These are phyloP conservation scores for Vicia faba DNA, from an alignment of 306 rosid genomes.

Conservation along the genomic window DNA sequence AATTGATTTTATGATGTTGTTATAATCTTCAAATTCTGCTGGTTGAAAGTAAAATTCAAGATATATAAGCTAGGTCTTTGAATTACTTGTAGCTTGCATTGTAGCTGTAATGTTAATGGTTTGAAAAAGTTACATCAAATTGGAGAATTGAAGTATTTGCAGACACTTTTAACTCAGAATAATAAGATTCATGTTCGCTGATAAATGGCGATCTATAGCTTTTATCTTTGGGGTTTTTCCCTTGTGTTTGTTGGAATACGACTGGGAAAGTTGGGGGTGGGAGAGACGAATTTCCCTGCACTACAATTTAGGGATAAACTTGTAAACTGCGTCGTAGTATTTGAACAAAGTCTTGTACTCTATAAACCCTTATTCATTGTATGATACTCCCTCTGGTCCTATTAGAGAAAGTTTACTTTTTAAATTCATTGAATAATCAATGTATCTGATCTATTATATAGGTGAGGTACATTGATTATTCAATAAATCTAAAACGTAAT, in stretches of 20 bases:
- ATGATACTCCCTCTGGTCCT: too few species aligned
- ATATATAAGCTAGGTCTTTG: conserved; percentile 11
- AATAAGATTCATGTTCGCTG: not conserved
- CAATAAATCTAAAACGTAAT: too few species aligned
- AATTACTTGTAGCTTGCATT: not conserved
- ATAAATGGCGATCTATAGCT: not conserved
- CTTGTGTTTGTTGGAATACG: not conserved
- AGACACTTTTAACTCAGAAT: conserved; percentile 12
- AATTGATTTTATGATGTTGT: not conserved
- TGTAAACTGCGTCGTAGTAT: not conserved
- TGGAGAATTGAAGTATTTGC: conserved; percentile 17
- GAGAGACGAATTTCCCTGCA: not conserved
- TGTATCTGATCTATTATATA: too few species aligned
- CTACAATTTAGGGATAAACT: not conserved
- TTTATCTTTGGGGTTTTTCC: not conserved
- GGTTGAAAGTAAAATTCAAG: conserved; percentile 18
- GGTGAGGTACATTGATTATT: too few species aligned
- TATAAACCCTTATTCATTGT: not conserved
- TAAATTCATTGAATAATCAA: too few species aligned
- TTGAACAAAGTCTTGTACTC: not conserved
- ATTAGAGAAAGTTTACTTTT: too few species aligned
- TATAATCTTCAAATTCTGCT: conserved; percentile 20
- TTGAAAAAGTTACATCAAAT: conserved; percentile 6
- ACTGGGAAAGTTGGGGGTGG: not conserved
- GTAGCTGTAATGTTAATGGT: conserved; percentile 28